Conservation (phyloP, 805 yeast species). For the Cyberlindnera mycetangii region DNA sequence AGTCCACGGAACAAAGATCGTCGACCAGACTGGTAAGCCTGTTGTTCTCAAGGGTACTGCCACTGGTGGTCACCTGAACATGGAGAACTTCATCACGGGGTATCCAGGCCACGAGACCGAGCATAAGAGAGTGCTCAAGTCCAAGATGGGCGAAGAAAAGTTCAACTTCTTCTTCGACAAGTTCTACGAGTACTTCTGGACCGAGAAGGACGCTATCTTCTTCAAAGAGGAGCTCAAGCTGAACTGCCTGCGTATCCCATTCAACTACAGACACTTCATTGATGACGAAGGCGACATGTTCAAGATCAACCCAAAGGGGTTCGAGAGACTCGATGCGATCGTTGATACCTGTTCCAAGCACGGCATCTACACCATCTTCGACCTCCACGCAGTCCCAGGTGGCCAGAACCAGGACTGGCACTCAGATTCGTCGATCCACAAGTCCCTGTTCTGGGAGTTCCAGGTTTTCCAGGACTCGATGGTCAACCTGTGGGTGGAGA, state of each 20-base stretch:
- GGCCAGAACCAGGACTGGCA: slow-evolving; percentile 59
- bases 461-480: slow-evolving; percentile 45
- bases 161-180: slow-evolving; percentile 47
- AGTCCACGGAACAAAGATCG: slow-evolving; percentile 47
- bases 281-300: slow-evolving; percentile 43
- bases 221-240: slow-evolving; percentile 38
- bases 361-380: slow-evolving; percentile 47
- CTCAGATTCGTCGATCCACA: slow-evolving; percentile 44
- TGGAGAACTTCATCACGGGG: slow-evolving; percentile 57
- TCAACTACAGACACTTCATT: slow-evolving; percentile 49
- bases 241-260: slow-evolving; percentile 48
- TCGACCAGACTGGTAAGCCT: slow-evolving; percentile 36
- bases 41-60: slow-evolving; percentile 48
- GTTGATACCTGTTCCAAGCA: slow-evolving; percentile 43
- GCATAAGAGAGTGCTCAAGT: slow-evolving; percentile 40
- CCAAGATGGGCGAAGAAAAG: slow-evolving; percentile 45
- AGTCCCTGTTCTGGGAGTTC: slow-evolving; percentile 49
- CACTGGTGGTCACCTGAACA: slow-evolving; percentile 49
- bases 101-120: slow-evolving; percentile 54
- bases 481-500: slow-evolving; percentile 42
- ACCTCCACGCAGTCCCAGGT: slow-evolving; percentile 49
- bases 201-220: slow-evolving; percentile 46
- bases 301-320: slow-evolving; percentile 42
- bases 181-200: slow-evolving; percentile 53
- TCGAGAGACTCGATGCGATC: slow-evolving; percentile 40